Evolutionary conservation across 345 rosid genomes (phyloP).

Genomic region (Iberis pinnata): DNA sequence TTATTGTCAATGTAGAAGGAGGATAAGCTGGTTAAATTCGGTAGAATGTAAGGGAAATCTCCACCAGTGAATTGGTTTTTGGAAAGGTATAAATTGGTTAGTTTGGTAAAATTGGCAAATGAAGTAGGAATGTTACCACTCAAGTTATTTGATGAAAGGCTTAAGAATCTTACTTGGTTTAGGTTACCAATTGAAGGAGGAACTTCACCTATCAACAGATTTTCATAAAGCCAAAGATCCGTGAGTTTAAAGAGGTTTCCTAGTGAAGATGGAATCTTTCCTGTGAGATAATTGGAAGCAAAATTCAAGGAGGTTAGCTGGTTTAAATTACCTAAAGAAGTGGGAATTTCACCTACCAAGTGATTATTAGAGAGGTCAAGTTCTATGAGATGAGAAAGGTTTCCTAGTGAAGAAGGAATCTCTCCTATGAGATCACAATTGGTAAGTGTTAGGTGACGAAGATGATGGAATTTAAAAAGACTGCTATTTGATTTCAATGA

Average conservation of each 20-base stretch:
- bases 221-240: background rate
- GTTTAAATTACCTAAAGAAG: no score
- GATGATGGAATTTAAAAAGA: constrained; percentile 4
- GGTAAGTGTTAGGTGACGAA: background rate
- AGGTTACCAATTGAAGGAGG: no score
- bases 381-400: constrained; percentile 10
- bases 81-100: no score
- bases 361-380: background rate
- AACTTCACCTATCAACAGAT: no score
- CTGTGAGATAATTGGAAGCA: background rate
- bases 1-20: background rate
- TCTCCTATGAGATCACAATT: constrained; percentile 1
- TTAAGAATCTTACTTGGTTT: no score
- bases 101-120: no score
- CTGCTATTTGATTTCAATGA: constrained; percentile 1
- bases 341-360: no score
- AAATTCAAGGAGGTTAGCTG: no score
- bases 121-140: no score
- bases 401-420: constrained; percentile 6
- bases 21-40: background rate
- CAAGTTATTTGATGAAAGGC: no score
- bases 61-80: no score
- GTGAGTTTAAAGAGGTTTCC: constrained; percentile 14
- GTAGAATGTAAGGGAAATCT: no score
- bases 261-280: constrained; percentile 6